Base-by-base conservation (phyloP, 1,139 yeast species). In the Sugiyamaella neomexicana region DNA sequence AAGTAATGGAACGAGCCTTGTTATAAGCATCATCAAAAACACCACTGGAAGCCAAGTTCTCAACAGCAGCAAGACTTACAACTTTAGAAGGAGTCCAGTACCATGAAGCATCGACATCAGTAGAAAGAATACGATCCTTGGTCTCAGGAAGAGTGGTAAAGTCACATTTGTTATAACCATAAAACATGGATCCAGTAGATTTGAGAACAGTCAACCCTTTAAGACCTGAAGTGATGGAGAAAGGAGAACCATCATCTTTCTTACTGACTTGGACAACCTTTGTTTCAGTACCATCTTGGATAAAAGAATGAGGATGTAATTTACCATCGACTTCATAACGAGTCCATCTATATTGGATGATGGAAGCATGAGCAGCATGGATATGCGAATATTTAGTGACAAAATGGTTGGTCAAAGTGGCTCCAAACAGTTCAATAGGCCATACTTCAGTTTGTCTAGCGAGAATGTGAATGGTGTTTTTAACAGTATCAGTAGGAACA, bases 401-500 rank as follows among this genome's bases (percentile, higher is more conserved):
- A 71, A 90, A 90, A 71, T 89, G 97, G 66, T 83, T 76, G 46
- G 89, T 95, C 60, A 90, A 76, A 61, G 83, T 88, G 40, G 91
- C 89, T 40, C 95, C 97, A 72, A 89, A 90, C 56, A 86, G 77
- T 77, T 90, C 97, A 63, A 88, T 85, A 58, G 97, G 96, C 88
- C 93, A 88, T 42, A 72, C 74, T 57, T 88, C 88, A 56, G 82
- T 79, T 65, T 78, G 85, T 73, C 87, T 88, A 59, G 96, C 97
- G 64, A 88, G 84, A 40, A 90, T 69, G 84, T 68, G 78, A 60
- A 89, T 82, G 54, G 97, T 90, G 77, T 90, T 90, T 73, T 90
- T 90, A 58, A 89, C 91, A 1, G 97, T 89, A 72, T 90, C 97
- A 10, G 97, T 90, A 55, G 97, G 97, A 47, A 90, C 95, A 66